Percentiles rank a stretch among this genome's conserved stretches.
Evolutionary conservation across 1,139 yeast genomes (phyloP).

Genomic region (Geotrichum siamense): DNA sequence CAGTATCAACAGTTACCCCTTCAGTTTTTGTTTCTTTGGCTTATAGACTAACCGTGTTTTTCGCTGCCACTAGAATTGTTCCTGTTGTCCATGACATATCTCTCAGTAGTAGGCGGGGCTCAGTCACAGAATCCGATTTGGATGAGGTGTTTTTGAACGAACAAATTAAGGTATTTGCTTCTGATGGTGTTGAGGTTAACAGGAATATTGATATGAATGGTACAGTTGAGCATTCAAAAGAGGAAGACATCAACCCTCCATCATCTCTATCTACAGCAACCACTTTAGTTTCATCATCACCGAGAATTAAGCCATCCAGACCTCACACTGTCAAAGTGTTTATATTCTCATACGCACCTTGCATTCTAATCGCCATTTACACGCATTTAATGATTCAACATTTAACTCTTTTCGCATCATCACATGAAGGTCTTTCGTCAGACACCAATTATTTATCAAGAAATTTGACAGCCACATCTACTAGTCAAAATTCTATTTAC

Average conservation of each 20-base stretch:
- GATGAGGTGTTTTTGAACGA: conserved; percentile 1
- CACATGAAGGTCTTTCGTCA: background rate
- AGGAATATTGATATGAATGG: conserved; percentile 1
- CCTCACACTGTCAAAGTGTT: conserved; percentile 34
- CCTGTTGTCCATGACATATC: conserved; percentile 41
- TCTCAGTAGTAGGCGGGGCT: conserved; percentile 8
- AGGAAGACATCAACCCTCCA: background rate
- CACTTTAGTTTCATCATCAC: conserved; percentile 7
- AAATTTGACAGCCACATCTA: conserved; percentile 4
- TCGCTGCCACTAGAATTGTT: conserved; percentile 88
- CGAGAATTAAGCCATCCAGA: conserved; percentile 5
- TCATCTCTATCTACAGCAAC: conserved; percentile 11
- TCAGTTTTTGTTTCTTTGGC: conserved; percentile 76
- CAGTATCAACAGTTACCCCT: conserved; percentile 69
- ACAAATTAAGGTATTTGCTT: conserved; percentile 3
- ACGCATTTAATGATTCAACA: conserved; percentile 90
- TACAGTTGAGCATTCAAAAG: conserved; percentile 4
- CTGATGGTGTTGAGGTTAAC: conserved; percentile 3
- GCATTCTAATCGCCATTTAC: conserved; percentile 88
- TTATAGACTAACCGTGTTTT: conserved; percentile 79
- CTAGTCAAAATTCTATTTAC: background rate
- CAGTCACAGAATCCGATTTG: background rate
- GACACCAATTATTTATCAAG: too few relatives aligned
- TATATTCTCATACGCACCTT: conserved; percentile 84
- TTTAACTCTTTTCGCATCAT: conserved; percentile 51